These are phyloP conservation scores for Penicillium hordei DNA, from an alignment of 2,329 filamentous ascomycete species.

Conservation along the genomic window DNA sequence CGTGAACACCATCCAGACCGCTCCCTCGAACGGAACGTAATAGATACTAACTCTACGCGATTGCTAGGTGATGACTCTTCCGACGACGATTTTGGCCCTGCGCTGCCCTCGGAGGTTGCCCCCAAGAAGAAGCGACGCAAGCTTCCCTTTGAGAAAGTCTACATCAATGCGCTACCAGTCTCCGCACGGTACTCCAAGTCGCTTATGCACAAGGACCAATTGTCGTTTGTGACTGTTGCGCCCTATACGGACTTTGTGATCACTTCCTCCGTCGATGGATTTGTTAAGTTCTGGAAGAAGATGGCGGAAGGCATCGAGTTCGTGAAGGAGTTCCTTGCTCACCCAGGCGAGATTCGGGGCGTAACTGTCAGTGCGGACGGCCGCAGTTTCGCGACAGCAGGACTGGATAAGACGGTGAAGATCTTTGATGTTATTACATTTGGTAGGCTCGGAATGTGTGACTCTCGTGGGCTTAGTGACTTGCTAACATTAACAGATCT, in stretches of 20 bases:
- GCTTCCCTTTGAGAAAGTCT: slow-evolving; percentile 92
- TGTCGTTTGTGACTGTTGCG: slow-evolving; percentile 84
- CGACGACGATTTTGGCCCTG: slow-evolving; percentile 90
- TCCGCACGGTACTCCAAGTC: slow-evolving; percentile 87
- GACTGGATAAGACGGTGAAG: slow-evolving; percentile 53
- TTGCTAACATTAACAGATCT: slow-evolving; percentile 56
- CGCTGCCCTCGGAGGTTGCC: slow-evolving; percentile 74
- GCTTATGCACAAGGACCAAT: slow-evolving; percentile 96
- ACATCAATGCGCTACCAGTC: slow-evolving; percentile 81
- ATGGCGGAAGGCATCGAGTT: slow-evolving; percentile 87
- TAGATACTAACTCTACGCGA: slow-evolving; percentile 15
- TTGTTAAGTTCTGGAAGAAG: slow-evolving; percentile 99
- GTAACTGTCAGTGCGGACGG: slow-evolving; percentile 88
- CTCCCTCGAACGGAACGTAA: slow-evolving; percentile 2
- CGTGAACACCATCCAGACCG: slow-evolving; percentile 13
- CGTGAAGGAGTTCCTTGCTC: slow-evolving; percentile 95
- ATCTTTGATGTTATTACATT: slow-evolving; percentile 75
- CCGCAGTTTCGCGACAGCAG: slow-evolving; percentile 87
- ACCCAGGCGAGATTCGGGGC: slow-evolving; percentile 77
- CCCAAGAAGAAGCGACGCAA: slow-evolving; percentile 89
- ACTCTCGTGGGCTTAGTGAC: background rate
- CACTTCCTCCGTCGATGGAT: slow-evolving; percentile 89
- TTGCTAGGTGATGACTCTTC: slow-evolving; percentile 49
- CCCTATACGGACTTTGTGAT: slow-evolving; percentile 93
- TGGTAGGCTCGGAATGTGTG: slow-evolving; percentile 40